phyloP scores from a whole-genome alignment of 2,329 filamentous ascomycete species.

The Penicillium sp. region DNA sequence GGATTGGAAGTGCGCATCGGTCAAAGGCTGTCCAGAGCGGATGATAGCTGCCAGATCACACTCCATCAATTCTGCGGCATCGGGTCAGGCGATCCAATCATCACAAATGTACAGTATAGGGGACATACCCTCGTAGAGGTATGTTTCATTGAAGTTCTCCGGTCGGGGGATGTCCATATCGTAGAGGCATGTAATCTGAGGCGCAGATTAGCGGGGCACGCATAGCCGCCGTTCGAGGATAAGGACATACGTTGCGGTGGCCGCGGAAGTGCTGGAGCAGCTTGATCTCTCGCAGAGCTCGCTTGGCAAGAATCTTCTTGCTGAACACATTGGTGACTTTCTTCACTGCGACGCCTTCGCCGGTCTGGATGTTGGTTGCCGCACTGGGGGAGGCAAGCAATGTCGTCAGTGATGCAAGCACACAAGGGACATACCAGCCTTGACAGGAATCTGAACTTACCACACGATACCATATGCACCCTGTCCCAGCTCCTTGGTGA shows the following conservation, averaged over 20 bases:
- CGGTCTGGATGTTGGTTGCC: constrained; percentile 84
- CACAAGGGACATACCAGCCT: not conserved
- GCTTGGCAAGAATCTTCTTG: constrained; percentile 99
- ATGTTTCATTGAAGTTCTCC: constrained; percentile 98
- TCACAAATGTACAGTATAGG: not conserved
- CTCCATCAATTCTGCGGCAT: constrained; percentile 86
- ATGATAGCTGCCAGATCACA: constrained; percentile 98
- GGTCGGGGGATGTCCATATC: constrained; percentile 99
- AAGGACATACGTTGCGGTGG: constrained; percentile 69
- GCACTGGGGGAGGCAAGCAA: constrained; percentile 57
- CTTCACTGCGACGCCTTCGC: constrained; percentile 96
- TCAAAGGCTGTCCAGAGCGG: constrained; percentile 91
- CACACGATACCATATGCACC: constrained; percentile 99
- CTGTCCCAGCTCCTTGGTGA: constrained; percentile 97
- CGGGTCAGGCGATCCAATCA: constrained; percentile 10
- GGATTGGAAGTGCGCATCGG: constrained; percentile 98
- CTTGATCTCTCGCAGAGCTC: constrained; percentile 96
- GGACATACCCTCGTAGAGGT: constrained; percentile 86
- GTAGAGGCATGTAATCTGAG: constrained; percentile 93
- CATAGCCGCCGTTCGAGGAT: not conserved
- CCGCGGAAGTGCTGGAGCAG: constrained; percentile 95
- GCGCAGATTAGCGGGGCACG: constrained; percentile 1
- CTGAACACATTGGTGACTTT: constrained; percentile 99
- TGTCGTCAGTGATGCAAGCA: not conserved
- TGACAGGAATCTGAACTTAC: constrained; percentile 53